Conservation (phyloP, 306 rosid genomes). For the Chamaecrista fasciculata region DNA sequence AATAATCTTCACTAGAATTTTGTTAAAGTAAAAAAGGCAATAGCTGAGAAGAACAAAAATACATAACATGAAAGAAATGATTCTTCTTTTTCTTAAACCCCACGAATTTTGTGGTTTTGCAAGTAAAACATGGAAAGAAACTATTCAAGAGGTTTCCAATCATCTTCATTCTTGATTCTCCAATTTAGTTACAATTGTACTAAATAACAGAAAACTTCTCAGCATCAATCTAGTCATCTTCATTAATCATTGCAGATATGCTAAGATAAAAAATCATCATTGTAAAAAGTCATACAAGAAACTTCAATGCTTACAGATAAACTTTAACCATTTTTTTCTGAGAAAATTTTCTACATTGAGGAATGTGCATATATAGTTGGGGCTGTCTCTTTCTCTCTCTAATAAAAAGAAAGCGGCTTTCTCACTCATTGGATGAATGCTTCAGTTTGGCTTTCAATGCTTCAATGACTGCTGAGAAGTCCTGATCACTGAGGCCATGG, state of each 20-base stretch:
- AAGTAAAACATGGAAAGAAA: neutral
- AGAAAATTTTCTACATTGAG: constrained; percentile 10
- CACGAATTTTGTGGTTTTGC: neutral
- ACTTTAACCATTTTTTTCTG: neutral
- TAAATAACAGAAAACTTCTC: neutral
- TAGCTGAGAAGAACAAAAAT: neutral
- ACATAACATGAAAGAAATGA: neutral
- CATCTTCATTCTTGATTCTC: neutral
- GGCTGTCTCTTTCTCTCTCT: neutral
- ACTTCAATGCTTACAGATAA: neutral
- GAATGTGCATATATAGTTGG: neutral
- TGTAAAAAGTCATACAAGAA: neutral
- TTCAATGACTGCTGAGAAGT: constrained; percentile 95
- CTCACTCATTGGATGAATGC: constrained; percentile 36
- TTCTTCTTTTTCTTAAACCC: neutral
- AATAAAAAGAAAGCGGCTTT: neutral
- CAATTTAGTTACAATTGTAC: neutral
- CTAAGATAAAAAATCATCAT: neutral
- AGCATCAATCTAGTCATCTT: neutral
- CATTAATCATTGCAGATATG: neutral
- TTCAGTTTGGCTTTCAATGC: constrained; percentile 71
- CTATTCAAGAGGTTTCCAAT: neutral
- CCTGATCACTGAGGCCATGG: constrained; percentile 77
- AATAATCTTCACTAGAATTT: too few species aligned
- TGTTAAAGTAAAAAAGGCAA: too few species aligned